phyloP scores from a whole-genome alignment of 129 eudicot species.

The Tagetes patula region DNA sequence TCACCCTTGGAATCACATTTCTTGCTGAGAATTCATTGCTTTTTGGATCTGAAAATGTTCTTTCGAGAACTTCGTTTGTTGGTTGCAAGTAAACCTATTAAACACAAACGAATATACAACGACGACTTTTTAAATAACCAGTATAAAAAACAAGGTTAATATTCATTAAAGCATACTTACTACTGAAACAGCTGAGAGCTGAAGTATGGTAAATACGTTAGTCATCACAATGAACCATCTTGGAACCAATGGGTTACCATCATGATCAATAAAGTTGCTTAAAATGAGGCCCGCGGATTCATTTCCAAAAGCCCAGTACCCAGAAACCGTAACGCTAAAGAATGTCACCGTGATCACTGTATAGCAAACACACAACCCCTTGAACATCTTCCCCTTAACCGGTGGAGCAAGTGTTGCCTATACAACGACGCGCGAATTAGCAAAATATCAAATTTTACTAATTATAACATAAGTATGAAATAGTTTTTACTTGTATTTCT shows the following conservation, averaged over 20 bases:
- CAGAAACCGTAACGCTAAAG: constrained; percentile 79
- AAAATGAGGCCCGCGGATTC: constrained; percentile 55
- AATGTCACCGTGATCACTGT: constrained; percentile 54
- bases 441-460: background rate
- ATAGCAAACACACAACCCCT: constrained; percentile 81
- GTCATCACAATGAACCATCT: constrained; percentile 74
- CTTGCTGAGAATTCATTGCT: constrained; percentile 61
- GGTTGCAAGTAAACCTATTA: constrained; percentile 87
- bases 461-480: too few relatives aligned
- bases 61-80: constrained; percentile 79
- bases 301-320: constrained; percentile 95
- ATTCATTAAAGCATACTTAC: constrained; percentile 36
- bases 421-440: constrained; percentile 1
- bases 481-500: constrained; percentile 68
- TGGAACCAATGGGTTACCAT: constrained; percentile 62
- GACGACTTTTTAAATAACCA: background rate
- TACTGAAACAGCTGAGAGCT: constrained; percentile 89
- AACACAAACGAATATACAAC: background rate
- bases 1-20: constrained; percentile 67
- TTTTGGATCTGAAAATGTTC: constrained; percentile 60
- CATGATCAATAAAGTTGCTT: constrained; percentile 52
- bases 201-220: constrained; percentile 75
- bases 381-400: constrained; percentile 94
- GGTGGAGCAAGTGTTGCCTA: constrained; percentile 97
- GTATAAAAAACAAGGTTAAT: background rate